Base-by-base conservation (phyloP, 2,329 filamentous ascomycete genomes). In the Cladosporium sp. region DNA sequence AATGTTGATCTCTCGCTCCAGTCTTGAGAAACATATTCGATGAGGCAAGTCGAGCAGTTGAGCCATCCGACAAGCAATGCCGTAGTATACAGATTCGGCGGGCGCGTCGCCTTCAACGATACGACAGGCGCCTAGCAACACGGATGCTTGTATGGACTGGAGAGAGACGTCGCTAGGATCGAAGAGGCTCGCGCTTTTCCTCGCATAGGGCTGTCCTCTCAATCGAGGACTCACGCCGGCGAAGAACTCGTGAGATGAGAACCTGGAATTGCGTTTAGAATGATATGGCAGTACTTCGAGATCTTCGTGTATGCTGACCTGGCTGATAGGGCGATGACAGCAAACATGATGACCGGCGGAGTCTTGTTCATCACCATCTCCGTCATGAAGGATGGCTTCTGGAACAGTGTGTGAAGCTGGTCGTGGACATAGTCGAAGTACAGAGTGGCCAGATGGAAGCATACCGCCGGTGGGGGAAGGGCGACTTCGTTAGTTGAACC, bases 401-500 rank as follows among this genome's bases (percentile, higher is more conserved):
- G 63, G 18, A 65, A 65, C 15, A 65, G 41, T 4, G 63, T 59
- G 26, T 65, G 63, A 6, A 59, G 63, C 57, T 65, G 54, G 15
- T 65, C 63, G 47, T 65, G 63, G 12, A 65, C 63, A 44, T 64
- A 64, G 36, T 64, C 61, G 51, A 64, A 64, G 36, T 64, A 64
- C 26, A 64, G 36, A 8, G 51, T 64, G 2, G 61, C 61, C 51
- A 64, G 51, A 44, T 64, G 61, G 34, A 64, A 64, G 36, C 61
- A 64, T n/a, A 64, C 61, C 4, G 61, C 61, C 15, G 61, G 14
- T 6, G 61, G 61, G 44, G 61, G 61, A 10, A 64, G 61, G 11
- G 34, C 32, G n/a, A 55, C 36, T 18, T 57, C 36, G 32, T 36
- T 36, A 10, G 51, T 24, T 14, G 49, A 26, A 15, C 51, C 49